Base-by-base conservation (phyloP, 148 eudicot genomes). In the Rheum nobile region DNA sequence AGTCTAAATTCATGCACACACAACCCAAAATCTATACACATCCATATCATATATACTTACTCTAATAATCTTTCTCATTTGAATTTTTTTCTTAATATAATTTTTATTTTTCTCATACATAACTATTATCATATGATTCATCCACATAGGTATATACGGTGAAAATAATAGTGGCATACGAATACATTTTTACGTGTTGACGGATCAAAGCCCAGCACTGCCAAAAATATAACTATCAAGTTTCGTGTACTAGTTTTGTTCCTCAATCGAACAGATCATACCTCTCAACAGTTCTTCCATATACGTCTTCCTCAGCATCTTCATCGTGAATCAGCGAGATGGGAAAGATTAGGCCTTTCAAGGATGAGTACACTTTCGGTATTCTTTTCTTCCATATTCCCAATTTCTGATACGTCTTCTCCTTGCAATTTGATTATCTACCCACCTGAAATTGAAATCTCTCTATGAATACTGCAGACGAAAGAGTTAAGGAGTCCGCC, bases 401-500 rank as follows among this genome's bases (percentile, higher is more conserved):
- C 10, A 10, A 26, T 13, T 26, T 11, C 1, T 8, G 31, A 59
- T 57, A 1, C 32, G 24, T 29, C 2, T 12, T 7, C 21, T 63
- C 69, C 38, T 31, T 29, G 37, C 38, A 31, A 63, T 32, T 63
- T 34, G 67, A 26, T 59, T 13, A 29, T 59, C 13, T 3, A 59
- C 26, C 19, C 16, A 26, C 4, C 14, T 26, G 34, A 12, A 26
- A 28, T 59, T 28, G 35, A 59, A 28, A 59, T 59, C 32, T 28
- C 32, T 59, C 14, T 28, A 11, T 65, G 21, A 12, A 48, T 63
- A 47, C 54, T 55, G 74, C 91, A 93, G 97, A 89, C 44, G 90
- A 91, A 82, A 72, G 95, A 75, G 71, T 65, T 46, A 67, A 74
- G 69, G 98, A 93, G 77, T 88, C 96, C 11, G 78, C 82, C 55